Evolutionary conservation across 306 rosid species (phyloP).

Genomic region (Pterocarpus santalinus): DNA sequence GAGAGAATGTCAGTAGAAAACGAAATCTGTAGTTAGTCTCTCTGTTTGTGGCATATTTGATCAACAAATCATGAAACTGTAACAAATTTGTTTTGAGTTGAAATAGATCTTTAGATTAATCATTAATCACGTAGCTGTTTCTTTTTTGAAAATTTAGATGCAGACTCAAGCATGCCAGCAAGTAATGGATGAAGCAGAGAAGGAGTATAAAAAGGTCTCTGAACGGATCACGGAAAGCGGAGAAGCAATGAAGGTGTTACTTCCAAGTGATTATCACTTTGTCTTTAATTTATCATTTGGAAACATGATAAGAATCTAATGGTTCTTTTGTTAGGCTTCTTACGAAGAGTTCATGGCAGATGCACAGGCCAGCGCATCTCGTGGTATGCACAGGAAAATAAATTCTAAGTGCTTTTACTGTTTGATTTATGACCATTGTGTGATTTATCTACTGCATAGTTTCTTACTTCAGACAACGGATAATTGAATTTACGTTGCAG

Average conservation of each 20-base stretch:
- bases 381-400: constrained; percentile 58
- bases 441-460: constrained; percentile 1
- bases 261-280: neutral
- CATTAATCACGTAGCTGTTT: constrained; percentile 20
- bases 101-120: constrained; percentile 7
- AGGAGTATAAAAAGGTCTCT: constrained; percentile 74
- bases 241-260: constrained; percentile 79
- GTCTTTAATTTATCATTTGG: neutral
- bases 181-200: constrained; percentile 76
- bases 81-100: neutral
- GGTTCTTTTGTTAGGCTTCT: constrained; percentile 67
- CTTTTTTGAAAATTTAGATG: constrained; percentile 56
- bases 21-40: constrained; percentile 12
- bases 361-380: constrained; percentile 75
- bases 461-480: neutral
- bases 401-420: neutral
- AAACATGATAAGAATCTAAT: constrained; percentile 11
- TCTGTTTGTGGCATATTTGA: neutral
- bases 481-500: neutral
- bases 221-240: constrained; percentile 71
- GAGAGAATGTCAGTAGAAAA: constrained; percentile 6
- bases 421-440: neutral
- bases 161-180: constrained; percentile 83
- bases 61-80: constrained; percentile 24
- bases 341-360: constrained; percentile 80